Evolutionary conservation across 768 basidiomycete genomes (phyloP).

Genomic region (Paxillus rubicundulus): DNA sequence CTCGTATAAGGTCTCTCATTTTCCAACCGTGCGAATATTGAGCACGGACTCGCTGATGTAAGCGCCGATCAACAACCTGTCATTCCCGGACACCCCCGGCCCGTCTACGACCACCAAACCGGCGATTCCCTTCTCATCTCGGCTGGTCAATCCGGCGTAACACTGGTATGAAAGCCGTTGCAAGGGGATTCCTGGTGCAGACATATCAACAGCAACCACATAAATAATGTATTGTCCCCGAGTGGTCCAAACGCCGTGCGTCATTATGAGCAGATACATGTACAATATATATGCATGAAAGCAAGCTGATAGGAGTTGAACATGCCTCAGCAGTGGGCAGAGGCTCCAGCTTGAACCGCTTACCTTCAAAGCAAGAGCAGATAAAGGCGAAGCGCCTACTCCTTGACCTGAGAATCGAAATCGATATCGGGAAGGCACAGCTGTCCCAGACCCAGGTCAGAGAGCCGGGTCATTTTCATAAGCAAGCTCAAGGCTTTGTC

Average conservation of each 20-base stretch:
- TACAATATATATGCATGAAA: constrained; percentile 18
- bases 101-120: constrained; percentile 12
- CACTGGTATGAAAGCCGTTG: background rate
- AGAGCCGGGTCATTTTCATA: constrained; percentile 71
- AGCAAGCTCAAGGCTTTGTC: constrained; percentile 56
- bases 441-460: constrained; percentile 72
- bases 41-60: constrained; percentile 37
- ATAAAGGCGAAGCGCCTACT: background rate
- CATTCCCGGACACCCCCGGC: constrained; percentile 23
- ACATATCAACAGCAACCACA: background rate
- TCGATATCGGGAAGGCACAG: constrained; percentile 38
- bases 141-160: constrained; percentile 23
- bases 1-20: constrained; percentile 33
- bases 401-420: constrained; percentile 17
- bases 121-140: background rate
- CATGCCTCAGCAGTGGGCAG: background rate
- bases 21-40: constrained; percentile 33
- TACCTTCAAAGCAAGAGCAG: constrained; percentile 7
- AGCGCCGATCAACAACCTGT: constrained; percentile 32
- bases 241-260: constrained; percentile 9
- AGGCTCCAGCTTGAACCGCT: background rate
- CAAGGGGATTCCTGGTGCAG: background rate
- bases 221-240: constrained; percentile 6
- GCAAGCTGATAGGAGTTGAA: background rate
- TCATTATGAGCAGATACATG: constrained; percentile 14